phyloP scores from a whole-genome alignment of 176 grass and related monocot species.

The Hyparrhenia diplandra region DNA sequence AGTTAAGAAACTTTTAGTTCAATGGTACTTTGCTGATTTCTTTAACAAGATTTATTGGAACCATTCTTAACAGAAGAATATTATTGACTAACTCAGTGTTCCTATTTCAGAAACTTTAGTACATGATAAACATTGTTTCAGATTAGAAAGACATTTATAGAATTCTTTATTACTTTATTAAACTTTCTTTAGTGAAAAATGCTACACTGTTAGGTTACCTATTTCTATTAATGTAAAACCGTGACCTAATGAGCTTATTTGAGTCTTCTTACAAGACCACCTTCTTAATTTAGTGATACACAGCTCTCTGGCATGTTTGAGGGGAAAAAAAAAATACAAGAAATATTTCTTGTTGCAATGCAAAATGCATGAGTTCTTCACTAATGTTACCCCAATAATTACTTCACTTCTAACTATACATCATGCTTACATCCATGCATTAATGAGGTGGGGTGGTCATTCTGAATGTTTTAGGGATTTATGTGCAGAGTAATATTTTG shows the following conservation, averaged over 20 bases:
- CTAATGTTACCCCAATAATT: not conserved
- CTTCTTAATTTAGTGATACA: not conserved
- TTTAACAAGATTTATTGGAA: not conserved
- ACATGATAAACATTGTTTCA: no score
- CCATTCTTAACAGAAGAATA: not conserved
- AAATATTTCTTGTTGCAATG: not conserved
- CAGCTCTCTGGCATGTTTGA: not conserved
- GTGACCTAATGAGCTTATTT: not conserved
- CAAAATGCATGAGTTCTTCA: not conserved
- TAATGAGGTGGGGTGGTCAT: not conserved
- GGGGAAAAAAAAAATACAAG: not conserved
- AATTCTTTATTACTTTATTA: not conserved
- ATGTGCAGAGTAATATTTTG: no score
- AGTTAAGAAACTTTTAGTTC: conserved; percentile 12
- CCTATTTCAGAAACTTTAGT: no score
- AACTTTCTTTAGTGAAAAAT: not conserved
- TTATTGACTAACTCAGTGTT: not conserved
- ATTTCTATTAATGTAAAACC: conserved; percentile 2
- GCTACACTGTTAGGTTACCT: not conserved
- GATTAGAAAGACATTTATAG: no score
- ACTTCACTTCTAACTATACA: not conserved
- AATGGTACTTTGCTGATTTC: not conserved
- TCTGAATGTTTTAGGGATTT: not conserved
- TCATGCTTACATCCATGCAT: not conserved
- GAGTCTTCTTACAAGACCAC: not conserved